Base-by-base conservation (phyloP, 345 rosid species). In the Citropsis articulata region DNA sequence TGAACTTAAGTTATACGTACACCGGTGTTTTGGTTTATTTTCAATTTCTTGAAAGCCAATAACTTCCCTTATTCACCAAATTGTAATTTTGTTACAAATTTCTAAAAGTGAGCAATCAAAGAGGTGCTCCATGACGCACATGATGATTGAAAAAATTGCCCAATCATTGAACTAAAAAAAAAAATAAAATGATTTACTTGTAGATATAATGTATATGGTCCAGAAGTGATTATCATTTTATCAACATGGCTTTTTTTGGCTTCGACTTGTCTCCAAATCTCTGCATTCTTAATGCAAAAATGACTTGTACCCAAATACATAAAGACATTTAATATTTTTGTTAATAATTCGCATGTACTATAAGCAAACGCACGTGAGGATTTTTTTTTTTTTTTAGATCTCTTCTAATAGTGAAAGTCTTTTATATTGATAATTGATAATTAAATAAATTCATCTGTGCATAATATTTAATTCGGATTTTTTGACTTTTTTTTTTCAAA, bases 101-200 rank as follows among this genome's bases (percentile, higher is more conserved):
- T 13, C 18, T 45, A 18, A 16, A 53, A 53, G 57, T 53, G 57
- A 53, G 21, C 5, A 53, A 53, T 53, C 57, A 19, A 53, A 53
- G 22, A 53, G 57, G 57, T 53, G 57, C 21, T 18, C 22, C 57
- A 53, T 53, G 57, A 53, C 21, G 66, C 22, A 35, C 22, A 59
- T 48, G 68, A 77, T 81, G 77, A 81, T 66, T 8, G 57, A 60
- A 59, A 33, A 36, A 33, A 28, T 64, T 62, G 65, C 28, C 42
- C 22, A 63, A 62, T 63, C 59, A 66, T 66, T 21, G 16, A 60
- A 30, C 63, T 9, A 28, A 42, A 18, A 21, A 63, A 63, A 75
- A 1, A 42, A 19, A 30, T 28, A 56, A 25, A 72, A 21, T 55
- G 21, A 30, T 63, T 9, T 16, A 13, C 22, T 28, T 14, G 16